Base-by-base conservation (phyloP, 306 rosid genomes). In the barrel medic (Medicago truncatula) region DNA sequence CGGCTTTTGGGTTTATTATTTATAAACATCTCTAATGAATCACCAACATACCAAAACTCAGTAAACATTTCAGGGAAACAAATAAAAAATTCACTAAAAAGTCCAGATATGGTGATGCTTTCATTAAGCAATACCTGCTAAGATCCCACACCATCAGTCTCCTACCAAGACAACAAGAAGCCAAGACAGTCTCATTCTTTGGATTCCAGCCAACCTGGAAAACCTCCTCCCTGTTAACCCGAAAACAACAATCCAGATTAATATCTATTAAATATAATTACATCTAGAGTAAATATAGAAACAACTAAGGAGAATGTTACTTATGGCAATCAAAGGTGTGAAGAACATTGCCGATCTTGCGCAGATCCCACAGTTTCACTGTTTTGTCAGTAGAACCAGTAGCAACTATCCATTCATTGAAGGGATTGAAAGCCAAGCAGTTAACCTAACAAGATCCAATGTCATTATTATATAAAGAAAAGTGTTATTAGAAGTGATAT, bases 71-170 rank as follows among this genome's bases (percentile, higher is more conserved):
- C 50, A 74, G 36, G 13, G 58, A 23, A 70, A 59, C 75, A 50
- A 53, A 44, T 9, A 70, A 25, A 25, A 66, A 41, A 64, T 52
- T 44, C 23, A 46, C 15, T 67, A 41, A 44, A 17, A 78, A 39
- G 5, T 41, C 12, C 41, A 60, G 66, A 74, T 67, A 58, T 14
- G 73, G 25, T 11, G 17, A 80, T 18, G 64, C 57, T 76, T 64
- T 44, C 13, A 67, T 63, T 8, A 75, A 63, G 60, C 68, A 67
- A 71, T 89, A 96, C 99, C 99, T 96, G 97, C 99, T 96, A 67
- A 90, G 98, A 86, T 96, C 97, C 99, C 99, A 96, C 83, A 96
- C 98, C 99, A 96, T 96, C 66, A 96, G 99, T 72, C 99, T 90
- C 89, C 98, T 81, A 49, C 98, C 99, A 68, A 92, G 93, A 82